Evolutionary conservation across 2,329 filamentous ascomycete genomes (phyloP), one percentile per base, ranked within the genome.

Genomic region (Aspergillus sp.): DNA sequence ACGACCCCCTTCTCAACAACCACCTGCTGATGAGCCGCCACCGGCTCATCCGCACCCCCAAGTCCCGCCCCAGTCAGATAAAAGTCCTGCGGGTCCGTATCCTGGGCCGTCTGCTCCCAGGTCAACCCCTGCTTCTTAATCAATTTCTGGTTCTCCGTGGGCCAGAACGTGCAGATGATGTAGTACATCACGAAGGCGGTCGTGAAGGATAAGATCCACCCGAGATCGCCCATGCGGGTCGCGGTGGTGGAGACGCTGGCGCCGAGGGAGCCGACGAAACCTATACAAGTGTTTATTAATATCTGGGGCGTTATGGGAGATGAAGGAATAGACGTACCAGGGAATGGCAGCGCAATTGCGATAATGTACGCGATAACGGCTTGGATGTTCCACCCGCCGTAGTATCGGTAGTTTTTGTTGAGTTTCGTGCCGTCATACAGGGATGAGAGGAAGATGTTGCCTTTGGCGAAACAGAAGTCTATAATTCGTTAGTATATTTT

Each of bases 401-500:
- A n/a, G 49, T 54, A 58, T 15, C 50, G 50, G 30, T 58, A 58
- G 41, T 44, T 58, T 32, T 58, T 27, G 42, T 58, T 58, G 27
- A 38, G 25, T 8, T 32, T 27, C 13, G 39, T 58, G 27, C 49
- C 36, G 30, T 32, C 51, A 36, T 58, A 58, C 3, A 58, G 42
- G 17, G 56, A 42, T 2, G 51, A 30, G 36, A 38, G 13, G 42
- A 52, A 50, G 11, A 58, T 55, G 53, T 55, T 55, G 39, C 53
- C 53, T 8, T 55, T 55, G 1, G 53, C 6, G 39, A 55, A 55
- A 41, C 23, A 32, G 41, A 55, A 55, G 19, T 55, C 53, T 55
- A 8, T 1, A 11, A 11, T 5, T 8, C n/a, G 10, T 41, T 17
- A 36, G n/a, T 5, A 15, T 44, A 3, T 4, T 27, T 27, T 27